phyloP scores from a whole-genome alignment of 805 yeast genomes.

The Sugiyamaella americana region DNA sequence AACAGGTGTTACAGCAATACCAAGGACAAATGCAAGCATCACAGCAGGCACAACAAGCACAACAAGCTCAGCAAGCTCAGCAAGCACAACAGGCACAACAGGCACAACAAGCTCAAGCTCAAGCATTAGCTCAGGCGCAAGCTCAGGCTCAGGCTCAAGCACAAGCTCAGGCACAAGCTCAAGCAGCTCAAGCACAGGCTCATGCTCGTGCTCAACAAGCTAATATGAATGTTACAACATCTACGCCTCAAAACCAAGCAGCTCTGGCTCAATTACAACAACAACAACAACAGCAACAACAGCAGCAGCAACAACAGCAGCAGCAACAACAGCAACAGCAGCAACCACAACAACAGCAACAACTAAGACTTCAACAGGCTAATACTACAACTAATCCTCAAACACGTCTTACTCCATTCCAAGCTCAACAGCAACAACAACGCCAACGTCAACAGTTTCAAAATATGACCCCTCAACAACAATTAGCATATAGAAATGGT shows the following conservation, averaged over 20 bases:
- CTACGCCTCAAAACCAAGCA: conserved; percentile 14
- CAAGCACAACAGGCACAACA: conserved; percentile 10
- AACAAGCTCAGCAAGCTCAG: conserved; percentile 14
- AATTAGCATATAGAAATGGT: conserved; percentile 14
- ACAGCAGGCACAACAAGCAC: conserved; percentile 11
- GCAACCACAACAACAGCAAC: conserved; percentile 10
- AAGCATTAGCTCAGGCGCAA: conserved; percentile 18
- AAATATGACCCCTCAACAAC: conserved; percentile 21
- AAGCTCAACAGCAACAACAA: conserved; percentile 20
- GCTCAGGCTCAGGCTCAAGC: conserved; percentile 12
- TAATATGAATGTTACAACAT: too few relatives aligned
- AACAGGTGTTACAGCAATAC: conserved; percentile 21
- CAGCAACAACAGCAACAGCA: conserved; percentile 16
- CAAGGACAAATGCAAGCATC: conserved; percentile 19
- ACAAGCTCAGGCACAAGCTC: conserved; percentile 13
- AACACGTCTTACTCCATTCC: conserved; percentile 11
- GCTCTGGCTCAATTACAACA: conserved; percentile 4
- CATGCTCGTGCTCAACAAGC: conserved; percentile 12
- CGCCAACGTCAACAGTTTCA: conserved; percentile 10
- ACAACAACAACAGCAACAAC: conserved; percentile 11
- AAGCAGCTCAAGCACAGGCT: conserved; percentile 14
- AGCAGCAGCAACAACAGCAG: conserved; percentile 12
- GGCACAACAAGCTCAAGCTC: conserved; percentile 14
- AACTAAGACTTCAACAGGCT: conserved; percentile 4
- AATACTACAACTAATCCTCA: not conserved